Base-by-base conservation (phyloP, 805 yeast genomes). In the Saccharomycopsis sp. region DNA sequence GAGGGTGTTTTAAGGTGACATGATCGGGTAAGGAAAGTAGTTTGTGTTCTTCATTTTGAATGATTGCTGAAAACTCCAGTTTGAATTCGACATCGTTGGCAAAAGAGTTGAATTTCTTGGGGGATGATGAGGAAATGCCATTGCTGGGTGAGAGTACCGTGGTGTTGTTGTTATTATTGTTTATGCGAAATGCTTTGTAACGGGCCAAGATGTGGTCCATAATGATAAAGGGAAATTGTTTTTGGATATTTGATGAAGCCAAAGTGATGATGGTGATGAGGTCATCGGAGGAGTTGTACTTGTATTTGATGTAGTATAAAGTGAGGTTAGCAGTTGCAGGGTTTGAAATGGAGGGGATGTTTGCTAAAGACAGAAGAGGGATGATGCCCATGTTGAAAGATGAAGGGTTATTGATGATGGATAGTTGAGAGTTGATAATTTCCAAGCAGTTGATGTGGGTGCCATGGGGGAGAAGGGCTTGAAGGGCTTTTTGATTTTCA, bases 211-310 rank as follows among this genome's bases (percentile, higher is more conserved):
- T 61, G 41, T 67, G 70, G 46, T 73, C 73, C 48, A 73, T 51
- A 3, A 72, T 56, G 15, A 68, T 62, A 40, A 69, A 60, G 1
- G 72, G 66, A 45, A 74, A 61, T 12, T 70, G 63, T 40, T 63
- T 64, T 45, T 68, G 61, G 30, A 73, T 60, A 36, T 61, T 58
- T 20, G 61, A 61, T 43, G 69, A 68, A 17, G 71, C 65, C 16
- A 74, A 62, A 5, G 69, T 58, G 13, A 72, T 59, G n/a, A 73
- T 68, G 0, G 78, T 74, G 30, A 74, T 62, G 49, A 73, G 55
- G 50, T 73, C 79, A 38, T 59, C 64, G 45, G 68, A 70, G 55
- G 46, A 48, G 65, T 52, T 15, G 57, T 47, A 45, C 64, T 65
- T 33, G 30, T 41, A 41, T 50, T 74, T 75, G 63, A 69, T 67